Conservation (phyloP, 2,329 filamentous ascomycete species). For the Diaporthe helianthi region DNA sequence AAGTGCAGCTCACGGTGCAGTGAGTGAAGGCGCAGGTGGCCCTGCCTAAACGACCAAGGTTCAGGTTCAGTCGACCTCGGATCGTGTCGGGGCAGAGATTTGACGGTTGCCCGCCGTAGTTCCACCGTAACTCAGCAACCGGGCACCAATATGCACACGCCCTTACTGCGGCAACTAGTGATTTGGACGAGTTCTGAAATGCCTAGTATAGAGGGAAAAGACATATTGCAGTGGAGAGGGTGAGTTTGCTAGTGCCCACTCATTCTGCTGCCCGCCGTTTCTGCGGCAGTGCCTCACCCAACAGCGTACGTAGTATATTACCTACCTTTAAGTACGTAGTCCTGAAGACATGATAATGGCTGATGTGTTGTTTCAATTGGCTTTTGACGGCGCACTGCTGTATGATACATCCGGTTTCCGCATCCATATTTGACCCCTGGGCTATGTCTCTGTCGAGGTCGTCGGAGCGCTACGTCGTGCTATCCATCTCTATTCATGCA, state of each 20-base stretch:
- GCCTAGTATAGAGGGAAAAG: neutral
- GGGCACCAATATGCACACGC: neutral
- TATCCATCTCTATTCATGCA: neutral
- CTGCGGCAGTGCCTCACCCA: neutral
- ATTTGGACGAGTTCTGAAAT: neutral
- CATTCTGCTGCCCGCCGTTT: conserved; percentile 19
- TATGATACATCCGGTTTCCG: conserved; percentile 10
- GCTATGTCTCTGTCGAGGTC: neutral
- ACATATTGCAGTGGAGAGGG: neutral
- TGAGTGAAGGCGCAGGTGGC: conserved; percentile 21
- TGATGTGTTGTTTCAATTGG: conserved; percentile 19
- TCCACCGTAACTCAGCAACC: conserved; percentile 28
- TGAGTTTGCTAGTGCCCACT: conserved; percentile 15
- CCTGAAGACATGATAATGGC: neutral
- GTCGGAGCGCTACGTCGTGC: neutral
- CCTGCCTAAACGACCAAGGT: conserved; percentile 22
- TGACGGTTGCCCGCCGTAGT: conserved; percentile 23
- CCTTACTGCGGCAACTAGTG: neutral
- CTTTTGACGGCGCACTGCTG: neutral
- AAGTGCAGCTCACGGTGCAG: conserved; percentile 7
- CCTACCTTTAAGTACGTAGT: too few species aligned
- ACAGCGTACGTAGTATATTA: too few species aligned
- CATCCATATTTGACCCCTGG: neutral
- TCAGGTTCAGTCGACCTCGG: conserved; percentile 16
- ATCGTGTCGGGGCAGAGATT: conserved; percentile 34